Evolutionary conservation across 2,329 filamentous ascomycete genomes (phyloP), one percentile per base, ranked within the genome.

Genomic region (Colletotrichum incanum): DNA sequence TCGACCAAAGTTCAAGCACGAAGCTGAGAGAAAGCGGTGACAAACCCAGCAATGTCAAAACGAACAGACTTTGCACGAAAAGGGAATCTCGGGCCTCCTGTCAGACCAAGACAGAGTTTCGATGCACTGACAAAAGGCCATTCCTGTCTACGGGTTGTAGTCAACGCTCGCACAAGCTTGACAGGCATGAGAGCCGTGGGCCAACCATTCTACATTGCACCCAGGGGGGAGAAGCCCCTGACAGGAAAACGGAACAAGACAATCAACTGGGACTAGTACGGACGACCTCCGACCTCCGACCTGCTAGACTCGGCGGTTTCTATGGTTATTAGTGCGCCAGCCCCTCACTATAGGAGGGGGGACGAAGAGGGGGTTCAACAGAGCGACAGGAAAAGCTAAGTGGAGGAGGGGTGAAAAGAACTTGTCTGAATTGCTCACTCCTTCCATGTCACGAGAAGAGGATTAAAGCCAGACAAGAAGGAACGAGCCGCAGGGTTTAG

Each of bases 261-360:
- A 49, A 59, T 60, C 70, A 60, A 72, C 54, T 65, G 65, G 66
- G 65, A 63, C 70, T 72, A 70, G 70, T 72, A 59, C 70, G 70
- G 70, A 65, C 59, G 59, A 64, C 70, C 70, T 72, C 69, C 67
- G 67, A 70, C 54, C 39, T 70, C 55, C 65, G 59, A 72, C 69
- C 69, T 69, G 59, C 66, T 65, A 69, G 59, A 72, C 70, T 69
- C 54, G 66, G 69, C 39, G 65, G 47, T 56, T 71, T 50, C 68
- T 54, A 47, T 55, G 62, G 52, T 26, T 72, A 28, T 72, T 60
- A 70, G 70, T 72, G 60, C 60, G 43, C 59, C 66, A 70, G 60
- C 70, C 70, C 70, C 70, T 72, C 60, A 60, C 23, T 39, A 49
- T 59, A 45, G 23, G 70, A 65, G 60, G 69, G 69, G 49, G 41